Base-by-base conservation (phyloP, 257 asterid genomes). In the Solanum medicagineum region DNA sequence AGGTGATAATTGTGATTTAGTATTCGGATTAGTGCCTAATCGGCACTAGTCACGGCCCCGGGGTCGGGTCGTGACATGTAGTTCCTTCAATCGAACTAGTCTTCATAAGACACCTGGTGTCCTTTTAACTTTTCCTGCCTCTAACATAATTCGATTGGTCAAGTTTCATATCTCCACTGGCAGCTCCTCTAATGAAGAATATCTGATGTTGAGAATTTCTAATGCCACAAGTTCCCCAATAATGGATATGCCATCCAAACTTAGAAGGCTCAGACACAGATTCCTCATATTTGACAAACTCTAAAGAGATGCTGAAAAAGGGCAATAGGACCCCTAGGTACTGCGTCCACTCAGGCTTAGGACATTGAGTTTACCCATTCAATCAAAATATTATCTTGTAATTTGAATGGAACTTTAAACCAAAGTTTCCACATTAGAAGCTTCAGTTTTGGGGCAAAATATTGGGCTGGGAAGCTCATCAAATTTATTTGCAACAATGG, bases 51-150 rank as follows among this genome's bases (percentile, higher is more conserved):
- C n/a, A n/a, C n/a, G n/a, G n/a, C n/a, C n/a, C n/a, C n/a, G n/a
- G n/a, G n/a, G n/a, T n/a, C n/a, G n/a, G n/a, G n/a, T n/a, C n/a
- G n/a, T n/a, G n/a, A n/a, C n/a, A n/a, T n/a, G n/a, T n/a, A n/a
- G n/a, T n/a, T 86, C 88, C 80, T 86, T 84, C n/a, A 86, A 65
- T 26, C 20, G 83, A 57, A 7, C 13, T 51, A 86, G 24, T 8
- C 20, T 19, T 14, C 8, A 26, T 62, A 81, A 45, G 77, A 70
- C 51, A n/a, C 79, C 84, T 56, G 22, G 3, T 56, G 22, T 29
- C 32, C 73, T 65, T 1, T 3, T 1, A 32, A 74, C 11, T 1
- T 13, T 3, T 47, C n/a, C 63, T 62, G n/a, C 3, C 59, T 60
- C 81, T 44, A 86, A 53, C 42, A 54, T 59, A 71, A 47, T 73